These are phyloP conservation scores for Nematodospora anomalae DNA, from an alignment of 1,139 yeast genomes.

Conservation along the genomic window DNA sequence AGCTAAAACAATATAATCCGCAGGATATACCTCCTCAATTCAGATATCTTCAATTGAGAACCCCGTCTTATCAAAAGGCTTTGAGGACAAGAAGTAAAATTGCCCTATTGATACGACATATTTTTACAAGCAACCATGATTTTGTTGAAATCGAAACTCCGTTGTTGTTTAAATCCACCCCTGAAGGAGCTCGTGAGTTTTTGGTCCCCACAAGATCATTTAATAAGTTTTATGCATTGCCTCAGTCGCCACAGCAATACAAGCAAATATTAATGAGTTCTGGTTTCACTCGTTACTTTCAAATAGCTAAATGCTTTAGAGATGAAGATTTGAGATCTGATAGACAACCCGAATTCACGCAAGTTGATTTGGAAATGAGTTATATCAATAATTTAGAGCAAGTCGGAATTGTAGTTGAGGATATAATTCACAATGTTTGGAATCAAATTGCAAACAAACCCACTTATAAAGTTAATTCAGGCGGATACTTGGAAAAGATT, in stretches of 20 bases:
- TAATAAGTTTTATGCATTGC: conserved; percentile 77
- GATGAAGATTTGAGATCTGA: conserved; percentile 95
- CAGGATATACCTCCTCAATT: conserved; percentile 71
- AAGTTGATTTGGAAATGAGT: conserved; percentile 91
- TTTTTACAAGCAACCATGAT: conserved; percentile 42
- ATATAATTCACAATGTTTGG: conserved; percentile 60
- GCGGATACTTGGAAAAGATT: conserved; percentile 24
- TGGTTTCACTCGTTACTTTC: conserved; percentile 83
- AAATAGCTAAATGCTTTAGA: conserved; percentile 89
- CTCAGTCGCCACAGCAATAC: conserved; percentile 97
- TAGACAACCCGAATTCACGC: conserved; percentile 97
- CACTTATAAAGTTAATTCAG: conserved; percentile 33
- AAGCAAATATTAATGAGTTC: conserved; percentile 94
- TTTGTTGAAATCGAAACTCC: conserved; percentile 94
- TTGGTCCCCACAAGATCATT: conserved; percentile 81
- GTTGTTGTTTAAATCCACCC: conserved; percentile 86
- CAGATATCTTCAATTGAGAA: conserved; percentile 77
- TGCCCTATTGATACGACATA: conserved; percentile 53
- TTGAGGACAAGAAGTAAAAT: conserved; percentile 63
- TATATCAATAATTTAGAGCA: conserved; percentile 66
- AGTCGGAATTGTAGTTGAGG: conserved; percentile 66
- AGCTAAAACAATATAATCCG: conserved; percentile 50
- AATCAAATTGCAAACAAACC: conserved; percentile 39
- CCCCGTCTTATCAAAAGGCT: conserved; percentile 57
- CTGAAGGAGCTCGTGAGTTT: conserved; percentile 97